Conservation (phyloP, 1,284 basidiomycete genomes). For the Pseudomicrostroma phylloplanum region DNA sequence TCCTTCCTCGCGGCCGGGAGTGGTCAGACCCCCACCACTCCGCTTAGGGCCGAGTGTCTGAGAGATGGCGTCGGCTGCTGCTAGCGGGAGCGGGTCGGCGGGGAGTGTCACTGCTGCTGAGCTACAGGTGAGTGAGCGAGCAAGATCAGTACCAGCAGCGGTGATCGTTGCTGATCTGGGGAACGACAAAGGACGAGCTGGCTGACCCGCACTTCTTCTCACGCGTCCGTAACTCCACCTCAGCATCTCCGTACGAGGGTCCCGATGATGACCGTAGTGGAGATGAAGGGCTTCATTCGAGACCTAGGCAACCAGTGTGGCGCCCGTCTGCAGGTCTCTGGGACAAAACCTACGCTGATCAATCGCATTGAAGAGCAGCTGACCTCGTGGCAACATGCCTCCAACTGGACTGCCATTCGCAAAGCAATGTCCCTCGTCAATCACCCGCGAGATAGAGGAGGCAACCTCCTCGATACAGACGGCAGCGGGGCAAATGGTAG, state of each 20-base stretch:
- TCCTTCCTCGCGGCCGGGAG: too few species aligned
- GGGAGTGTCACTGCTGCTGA: too few species aligned
- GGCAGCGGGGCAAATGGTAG: slow-evolving; percentile 4
- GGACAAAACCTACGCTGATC: slow-evolving; percentile 35
- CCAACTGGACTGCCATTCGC: slow-evolving; percentile 17
- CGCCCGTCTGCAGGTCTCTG: slow-evolving; percentile 23
- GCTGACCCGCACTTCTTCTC: too few species aligned
- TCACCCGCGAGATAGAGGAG: not conserved
- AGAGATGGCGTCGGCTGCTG: not conserved
- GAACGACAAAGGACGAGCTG: too few species aligned
- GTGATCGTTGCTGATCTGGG: too few species aligned
- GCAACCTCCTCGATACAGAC: slow-evolving; percentile 10
- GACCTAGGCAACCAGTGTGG: slow-evolving; percentile 22
- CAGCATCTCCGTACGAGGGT: not conserved
- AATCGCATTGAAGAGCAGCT: slow-evolving; percentile 22
- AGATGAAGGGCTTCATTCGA: slow-evolving; percentile 34
- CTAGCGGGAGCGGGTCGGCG: not conserved
- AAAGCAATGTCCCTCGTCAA: slow-evolving; percentile 19
- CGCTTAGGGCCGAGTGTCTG: too few species aligned
- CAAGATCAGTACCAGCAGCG: too few species aligned
- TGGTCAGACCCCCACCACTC: too few species aligned
- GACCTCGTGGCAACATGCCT: slow-evolving; percentile 9
- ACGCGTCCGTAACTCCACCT: not conserved
- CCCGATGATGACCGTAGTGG: slow-evolving; percentile 21
- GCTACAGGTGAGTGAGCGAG: too few species aligned